phyloP scores from a whole-genome alignment of 2,329 filamentous ascomycete genomes.

The Ceratocystis cubensis region DNA sequence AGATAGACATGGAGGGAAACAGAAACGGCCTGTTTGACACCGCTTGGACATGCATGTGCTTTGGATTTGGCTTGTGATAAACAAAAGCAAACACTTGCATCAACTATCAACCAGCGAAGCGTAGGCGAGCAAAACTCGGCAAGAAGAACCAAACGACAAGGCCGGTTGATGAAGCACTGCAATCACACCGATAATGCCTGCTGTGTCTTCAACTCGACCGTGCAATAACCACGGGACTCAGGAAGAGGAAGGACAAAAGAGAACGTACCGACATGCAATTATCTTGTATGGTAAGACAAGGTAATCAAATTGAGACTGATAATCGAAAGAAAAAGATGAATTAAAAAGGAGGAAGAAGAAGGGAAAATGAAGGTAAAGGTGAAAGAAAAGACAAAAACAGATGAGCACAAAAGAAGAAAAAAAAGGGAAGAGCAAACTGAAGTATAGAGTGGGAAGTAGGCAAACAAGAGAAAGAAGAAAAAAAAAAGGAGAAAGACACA shows the following conservation, averaged over 20 bases:
- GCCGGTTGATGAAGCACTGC: background rate
- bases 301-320: conserved; percentile 1
- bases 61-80: background rate
- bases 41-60: background rate
- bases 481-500: background rate
- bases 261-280: background rate
- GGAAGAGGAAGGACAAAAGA: background rate
- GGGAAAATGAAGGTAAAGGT: background rate
- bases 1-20: background rate
- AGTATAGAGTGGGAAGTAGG: background rate
- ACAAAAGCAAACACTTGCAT: background rate
- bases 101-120: background rate
- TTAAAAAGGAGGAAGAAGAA: background rate
- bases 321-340: background rate
- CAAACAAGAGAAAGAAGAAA: background rate
- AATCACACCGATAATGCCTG: background rate
- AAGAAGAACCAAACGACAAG: background rate
- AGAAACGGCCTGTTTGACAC: background rate
- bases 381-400: background rate
- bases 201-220: background rate
- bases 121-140: background rate
- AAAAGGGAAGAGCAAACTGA: background rate
- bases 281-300: background rate
- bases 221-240: background rate
- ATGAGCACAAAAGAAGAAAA: background rate